phyloP scores from a whole-genome alignment of 768 basidiomycete species.

The Tulasnella sp. region DNA sequence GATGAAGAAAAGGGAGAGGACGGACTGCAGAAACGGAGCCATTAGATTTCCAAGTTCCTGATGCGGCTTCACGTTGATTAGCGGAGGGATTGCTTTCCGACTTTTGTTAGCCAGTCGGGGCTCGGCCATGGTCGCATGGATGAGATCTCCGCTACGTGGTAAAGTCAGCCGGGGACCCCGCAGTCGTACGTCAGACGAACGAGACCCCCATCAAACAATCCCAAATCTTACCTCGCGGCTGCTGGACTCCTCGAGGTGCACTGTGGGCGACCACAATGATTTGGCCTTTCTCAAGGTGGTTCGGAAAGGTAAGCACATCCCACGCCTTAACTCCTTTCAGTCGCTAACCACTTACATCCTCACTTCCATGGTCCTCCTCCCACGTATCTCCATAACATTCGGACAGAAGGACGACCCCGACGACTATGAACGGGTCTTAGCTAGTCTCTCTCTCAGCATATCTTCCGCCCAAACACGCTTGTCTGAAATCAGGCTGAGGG shows the following conservation, averaged over 20 bases:
- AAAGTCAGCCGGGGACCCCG: neutral
- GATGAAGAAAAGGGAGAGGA: no score
- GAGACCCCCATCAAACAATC: neutral
- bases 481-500: slow-evolving; percentile 76
- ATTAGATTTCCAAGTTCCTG: no score
- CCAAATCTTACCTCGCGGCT: neutral
- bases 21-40: no score
- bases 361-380: neutral
- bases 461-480: slow-evolving; percentile 65
- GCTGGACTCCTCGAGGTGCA: neutral
- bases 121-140: no score
- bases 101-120: no score
- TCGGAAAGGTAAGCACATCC: neutral
- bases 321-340: neutral
- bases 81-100: no score
- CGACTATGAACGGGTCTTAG: slow-evolving; percentile 70
- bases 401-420: slow-evolving; percentile 44
- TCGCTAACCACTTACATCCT: neutral
- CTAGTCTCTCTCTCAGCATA: slow-evolving; percentile 57
- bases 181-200: neutral
- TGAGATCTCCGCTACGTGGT: neutral
- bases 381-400: neutral
- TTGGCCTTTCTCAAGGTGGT: neutral
- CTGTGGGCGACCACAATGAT: neutral
- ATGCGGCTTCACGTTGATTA: no score